These are phyloP conservation scores for Solanum tarapatanum DNA, from an alignment of 257 asterid genomes.

Conservation along the genomic window DNA sequence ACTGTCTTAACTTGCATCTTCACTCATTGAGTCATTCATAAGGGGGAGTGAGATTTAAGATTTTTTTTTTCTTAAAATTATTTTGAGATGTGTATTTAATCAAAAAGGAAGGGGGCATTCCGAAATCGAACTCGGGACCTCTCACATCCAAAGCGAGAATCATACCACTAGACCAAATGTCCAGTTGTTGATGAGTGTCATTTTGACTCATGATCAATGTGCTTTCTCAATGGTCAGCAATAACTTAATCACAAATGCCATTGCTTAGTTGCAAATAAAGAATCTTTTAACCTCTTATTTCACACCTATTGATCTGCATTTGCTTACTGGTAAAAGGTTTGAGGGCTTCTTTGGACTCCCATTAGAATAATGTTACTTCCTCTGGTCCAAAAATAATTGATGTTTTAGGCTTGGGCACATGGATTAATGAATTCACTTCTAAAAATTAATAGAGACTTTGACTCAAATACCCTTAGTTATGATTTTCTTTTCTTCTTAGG, in stretches of 20 bases:
- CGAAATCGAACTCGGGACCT: constrained; percentile 67
- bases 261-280: neutral
- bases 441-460: neutral
- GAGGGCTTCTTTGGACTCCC: neutral
- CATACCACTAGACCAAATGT: constrained; percentile 90
- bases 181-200: neutral
- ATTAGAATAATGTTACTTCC: neutral
- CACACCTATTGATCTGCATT: neutral
- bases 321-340: neutral
- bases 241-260: neutral
- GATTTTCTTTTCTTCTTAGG: neutral
- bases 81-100: neutral
- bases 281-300: neutral
- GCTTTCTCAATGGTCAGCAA: neutral
- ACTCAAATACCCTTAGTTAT: neutral
- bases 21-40: neutral
- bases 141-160: constrained; percentile 78
- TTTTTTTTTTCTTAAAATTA: too few species aligned
- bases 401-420: neutral
- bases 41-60: neutral
- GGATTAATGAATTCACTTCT: neutral
- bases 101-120: constrained; percentile 44
- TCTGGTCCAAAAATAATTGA: neutral
- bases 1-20: neutral
- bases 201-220: neutral